Evolutionary conservation across 2,329 filamentous ascomycete genomes (phyloP).

Genomic region (Aspergillus glaucus): DNA sequence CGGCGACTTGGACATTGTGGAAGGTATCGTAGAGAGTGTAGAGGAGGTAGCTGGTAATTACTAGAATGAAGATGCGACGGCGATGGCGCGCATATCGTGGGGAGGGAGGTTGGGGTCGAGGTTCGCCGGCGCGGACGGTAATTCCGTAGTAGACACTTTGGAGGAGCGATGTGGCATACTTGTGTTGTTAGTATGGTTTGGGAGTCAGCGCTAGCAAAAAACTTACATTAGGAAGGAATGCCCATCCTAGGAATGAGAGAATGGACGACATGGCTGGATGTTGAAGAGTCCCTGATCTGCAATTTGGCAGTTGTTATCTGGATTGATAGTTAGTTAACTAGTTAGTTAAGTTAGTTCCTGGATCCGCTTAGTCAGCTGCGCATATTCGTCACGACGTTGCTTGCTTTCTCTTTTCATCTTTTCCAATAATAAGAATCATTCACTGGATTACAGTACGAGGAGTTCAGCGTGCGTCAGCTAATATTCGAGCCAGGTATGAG

Average conservation of each 20-base stretch:
- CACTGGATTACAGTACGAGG: too few relatives aligned
- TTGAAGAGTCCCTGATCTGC: too few relatives aligned
- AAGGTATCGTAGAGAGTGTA: slow-evolving; percentile 94
- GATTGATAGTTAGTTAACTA: too few relatives aligned
- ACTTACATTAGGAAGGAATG: slow-evolving; percentile 55
- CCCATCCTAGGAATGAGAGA: slow-evolving; percentile 55
- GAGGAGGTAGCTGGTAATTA: slow-evolving; percentile 75
- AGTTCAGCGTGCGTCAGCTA: too few relatives aligned
- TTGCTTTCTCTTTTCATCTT: background rate
- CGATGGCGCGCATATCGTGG: slow-evolving; percentile 66
- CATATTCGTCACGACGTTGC: background rate
- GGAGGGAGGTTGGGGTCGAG: slow-evolving; percentile 63
- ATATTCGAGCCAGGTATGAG: too few relatives aligned
- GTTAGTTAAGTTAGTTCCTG: too few relatives aligned
- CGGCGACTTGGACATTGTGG: slow-evolving; percentile 63
- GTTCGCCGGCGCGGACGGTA: slow-evolving; percentile 82
- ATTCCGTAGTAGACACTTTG: slow-evolving; percentile 82
- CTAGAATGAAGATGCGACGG: slow-evolving; percentile 72
- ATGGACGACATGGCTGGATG: slow-evolving; percentile 35
- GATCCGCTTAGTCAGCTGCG: too few relatives aligned
- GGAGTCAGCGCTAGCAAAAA: slow-evolving; percentile 5
- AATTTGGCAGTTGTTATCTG: too few relatives aligned
- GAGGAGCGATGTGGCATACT: slow-evolving; percentile 72
- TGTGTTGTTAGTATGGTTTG: background rate
- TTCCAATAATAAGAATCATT: too few relatives aligned